phyloP scores from a whole-genome alignment of 78 protist genomes.

The Emiliania huxleyi region DNA sequence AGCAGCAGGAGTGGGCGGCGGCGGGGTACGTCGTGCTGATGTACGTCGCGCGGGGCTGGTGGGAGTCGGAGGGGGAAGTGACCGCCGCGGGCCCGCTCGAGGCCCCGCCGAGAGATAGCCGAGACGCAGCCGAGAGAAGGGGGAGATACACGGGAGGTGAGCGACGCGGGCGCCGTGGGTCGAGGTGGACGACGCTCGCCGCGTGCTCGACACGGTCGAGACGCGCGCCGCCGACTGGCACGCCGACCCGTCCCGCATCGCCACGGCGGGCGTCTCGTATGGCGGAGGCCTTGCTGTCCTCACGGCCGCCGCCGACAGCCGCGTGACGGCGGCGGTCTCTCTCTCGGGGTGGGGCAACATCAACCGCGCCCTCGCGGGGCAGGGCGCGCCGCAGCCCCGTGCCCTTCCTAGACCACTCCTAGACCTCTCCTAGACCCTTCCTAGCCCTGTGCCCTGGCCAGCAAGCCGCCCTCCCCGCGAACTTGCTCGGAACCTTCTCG shows the following conservation, averaged over 20 bases:
- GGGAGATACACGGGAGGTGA: no score
- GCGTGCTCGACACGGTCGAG: neutral
- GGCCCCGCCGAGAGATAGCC: no score
- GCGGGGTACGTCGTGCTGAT: neutral
- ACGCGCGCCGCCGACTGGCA: neutral
- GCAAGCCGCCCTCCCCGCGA: no score
- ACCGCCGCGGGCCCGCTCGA: neutral
- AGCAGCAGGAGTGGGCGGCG: neutral
- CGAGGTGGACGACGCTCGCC: neutral
- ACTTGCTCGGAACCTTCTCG: no score
- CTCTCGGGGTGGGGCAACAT: neutral
- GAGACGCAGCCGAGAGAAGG: no score
- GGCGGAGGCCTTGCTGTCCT: neutral
- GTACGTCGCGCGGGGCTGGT: slow-evolving; percentile 1
- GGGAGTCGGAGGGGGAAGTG: neutral
- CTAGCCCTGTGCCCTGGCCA: no score
- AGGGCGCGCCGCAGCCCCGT: no score
- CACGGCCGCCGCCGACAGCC: neutral
- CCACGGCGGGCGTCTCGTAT: neutral
- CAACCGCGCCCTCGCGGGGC: neutral
- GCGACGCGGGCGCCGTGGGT: no score
- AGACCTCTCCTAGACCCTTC: no score
- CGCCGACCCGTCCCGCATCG: neutral
- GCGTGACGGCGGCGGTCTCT: neutral
- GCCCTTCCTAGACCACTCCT: no score